Percentiles rank a stretch among this genome's conserved stretches.
Evolutionary conservation across 148 eudicot species (phyloP).

Genomic region (Salicornia ramosissima): DNA sequence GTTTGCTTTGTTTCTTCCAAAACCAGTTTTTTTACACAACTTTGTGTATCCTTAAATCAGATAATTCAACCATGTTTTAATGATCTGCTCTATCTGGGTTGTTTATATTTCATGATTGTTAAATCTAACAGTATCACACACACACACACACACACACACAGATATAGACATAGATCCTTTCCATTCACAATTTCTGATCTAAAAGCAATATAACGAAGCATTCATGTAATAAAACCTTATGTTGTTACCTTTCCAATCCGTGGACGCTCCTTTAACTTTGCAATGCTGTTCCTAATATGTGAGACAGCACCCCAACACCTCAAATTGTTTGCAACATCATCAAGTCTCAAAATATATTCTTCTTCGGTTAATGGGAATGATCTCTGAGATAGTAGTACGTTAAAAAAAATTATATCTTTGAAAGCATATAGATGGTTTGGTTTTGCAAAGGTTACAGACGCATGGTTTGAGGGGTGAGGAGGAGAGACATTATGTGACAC

Average conservation of each 20-base stretch:
- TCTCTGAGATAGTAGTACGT: slow-evolving; percentile 41
- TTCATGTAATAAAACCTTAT: no score
- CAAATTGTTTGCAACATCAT: slow-evolving; percentile 90
- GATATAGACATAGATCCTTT: no score
- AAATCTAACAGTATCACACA: no score
- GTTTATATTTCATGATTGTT: no score
- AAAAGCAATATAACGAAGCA: no score
- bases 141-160: no score
- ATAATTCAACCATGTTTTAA: background rate
- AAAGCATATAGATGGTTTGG: no score
- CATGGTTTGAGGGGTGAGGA: no score
- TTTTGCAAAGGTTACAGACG: no score
- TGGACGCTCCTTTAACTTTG: slow-evolving; percentile 77
- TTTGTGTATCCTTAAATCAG: no score
- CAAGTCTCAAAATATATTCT: slow-evolving; percentile 89
- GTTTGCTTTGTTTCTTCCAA: background rate
- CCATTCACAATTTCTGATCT: no score
- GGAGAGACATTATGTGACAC: no score
- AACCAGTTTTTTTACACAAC: background rate
- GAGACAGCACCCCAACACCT: slow-evolving; percentile 99
- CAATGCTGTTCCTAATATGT: slow-evolving; percentile 78
- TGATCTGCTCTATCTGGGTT: background rate
- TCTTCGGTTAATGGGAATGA: slow-evolving; percentile 92
- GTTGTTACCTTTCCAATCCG: slow-evolving; percentile 85
- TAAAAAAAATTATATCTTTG: background rate